A percentile compares a stretch with the other conserved stretches of the same genome.
phyloP scores from a whole-genome alignment of 2,329 filamentous ascomycete genomes.

The Aspergillus aculeatinus region DNA sequence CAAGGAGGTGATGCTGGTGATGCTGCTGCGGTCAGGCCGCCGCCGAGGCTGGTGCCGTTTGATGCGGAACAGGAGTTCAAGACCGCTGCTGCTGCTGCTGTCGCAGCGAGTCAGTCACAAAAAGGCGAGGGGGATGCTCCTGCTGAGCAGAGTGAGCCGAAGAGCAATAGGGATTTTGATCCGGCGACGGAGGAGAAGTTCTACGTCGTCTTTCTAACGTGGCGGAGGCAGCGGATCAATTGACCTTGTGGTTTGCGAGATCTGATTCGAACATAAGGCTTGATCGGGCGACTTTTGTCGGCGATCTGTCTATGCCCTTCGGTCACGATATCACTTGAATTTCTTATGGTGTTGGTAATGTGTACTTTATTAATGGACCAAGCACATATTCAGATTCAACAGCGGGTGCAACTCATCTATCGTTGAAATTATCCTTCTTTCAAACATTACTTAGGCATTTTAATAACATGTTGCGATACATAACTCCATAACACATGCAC shows the following conservation, averaged over 20 bases:
- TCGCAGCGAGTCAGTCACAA: neutral
- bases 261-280: too few relatives aligned
- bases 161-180: neutral
- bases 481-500: conserved; percentile 1
- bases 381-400: too few relatives aligned
- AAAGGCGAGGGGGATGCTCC: neutral
- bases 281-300: too few relatives aligned
- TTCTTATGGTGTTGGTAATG: too few relatives aligned
- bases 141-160: neutral
- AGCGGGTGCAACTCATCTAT: too few relatives aligned
- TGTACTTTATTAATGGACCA: too few relatives aligned
- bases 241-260: neutral
- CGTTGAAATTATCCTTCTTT: too few relatives aligned
- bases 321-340: too few relatives aligned
- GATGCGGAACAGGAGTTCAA: neutral
- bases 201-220: neutral
- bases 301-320: too few relatives aligned
- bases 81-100: neutral
- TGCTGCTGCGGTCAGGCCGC: neutral
- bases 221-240: neutral
- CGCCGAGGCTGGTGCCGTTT: neutral
- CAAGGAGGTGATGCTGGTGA: neutral
- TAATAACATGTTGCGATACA: neutral
- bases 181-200: neutral
- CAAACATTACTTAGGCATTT: too few relatives aligned